These are phyloP conservation scores for Solanum tacnaense DNA, from an alignment of 257 asterid genomes.

Conservation along the genomic window DNA sequence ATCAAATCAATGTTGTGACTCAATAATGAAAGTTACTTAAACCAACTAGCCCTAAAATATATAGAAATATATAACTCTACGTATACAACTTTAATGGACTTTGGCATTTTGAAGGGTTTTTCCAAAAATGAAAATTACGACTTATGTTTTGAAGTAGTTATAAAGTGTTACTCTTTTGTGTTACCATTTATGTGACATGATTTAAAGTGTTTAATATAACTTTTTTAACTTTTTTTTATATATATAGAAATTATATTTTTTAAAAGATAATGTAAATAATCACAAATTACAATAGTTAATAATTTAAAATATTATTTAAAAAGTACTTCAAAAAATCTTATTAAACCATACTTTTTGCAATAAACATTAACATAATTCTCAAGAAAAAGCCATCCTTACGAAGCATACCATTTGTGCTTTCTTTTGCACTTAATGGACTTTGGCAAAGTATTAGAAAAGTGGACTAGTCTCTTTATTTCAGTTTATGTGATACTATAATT, in stretches of 20 bases:
- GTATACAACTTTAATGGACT: neutral
- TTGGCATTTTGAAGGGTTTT: neutral
- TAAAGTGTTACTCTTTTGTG: neutral
- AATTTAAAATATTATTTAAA: no score
- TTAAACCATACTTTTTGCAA: no score
- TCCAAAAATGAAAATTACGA: neutral
- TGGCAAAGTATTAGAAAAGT: neutral
- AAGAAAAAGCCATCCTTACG: no score
- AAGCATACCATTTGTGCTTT: no score
- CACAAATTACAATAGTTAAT: neutral
- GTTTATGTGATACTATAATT: neutral
- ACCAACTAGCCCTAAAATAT: neutral
- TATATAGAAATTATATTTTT: no score
- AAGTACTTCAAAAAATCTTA: no score
- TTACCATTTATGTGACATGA: neutral
- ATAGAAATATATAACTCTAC: neutral
- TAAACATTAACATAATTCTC: no score
- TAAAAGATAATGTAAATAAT: neutral
- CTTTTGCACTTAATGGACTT: no score
- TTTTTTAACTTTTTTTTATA: no score
- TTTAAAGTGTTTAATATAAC: neutral
- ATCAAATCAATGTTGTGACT: neutral
- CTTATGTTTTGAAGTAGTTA: neutral
- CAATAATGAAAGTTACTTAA: neutral
- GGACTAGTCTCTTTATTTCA: neutral